phyloP scores from a whole-genome alignment of 2,329 filamentous ascomycete genomes.

The Eutypa lata region DNA sequence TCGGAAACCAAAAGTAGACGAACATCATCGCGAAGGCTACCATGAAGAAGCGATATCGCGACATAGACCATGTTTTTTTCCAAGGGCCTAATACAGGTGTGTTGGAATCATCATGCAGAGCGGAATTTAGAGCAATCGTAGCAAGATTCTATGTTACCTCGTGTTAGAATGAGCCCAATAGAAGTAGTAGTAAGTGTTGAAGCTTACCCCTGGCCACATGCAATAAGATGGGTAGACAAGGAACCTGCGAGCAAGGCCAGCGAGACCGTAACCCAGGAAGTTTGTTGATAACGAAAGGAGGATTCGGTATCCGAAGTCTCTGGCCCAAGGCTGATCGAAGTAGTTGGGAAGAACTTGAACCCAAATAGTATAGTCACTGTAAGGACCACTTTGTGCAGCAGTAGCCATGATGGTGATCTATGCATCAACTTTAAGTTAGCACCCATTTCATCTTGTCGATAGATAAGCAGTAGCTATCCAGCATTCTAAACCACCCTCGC shows the following conservation, averaged over 20 bases:
- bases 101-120: slow-evolving; percentile 44
- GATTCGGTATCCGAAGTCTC: slow-evolving; percentile 47
- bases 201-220: slow-evolving; percentile 38
- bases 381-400: slow-evolving; percentile 44
- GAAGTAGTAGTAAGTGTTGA: too few species aligned
- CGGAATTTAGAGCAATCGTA: slow-evolving; percentile 44
- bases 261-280: slow-evolving; percentile 54
- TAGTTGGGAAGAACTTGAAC: slow-evolving; percentile 46
- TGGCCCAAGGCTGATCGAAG: slow-evolving; percentile 49
- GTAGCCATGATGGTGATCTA: slow-evolving; percentile 59
- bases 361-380: slow-evolving; percentile 49
- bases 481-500: too few species aligned
- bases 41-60: slow-evolving; percentile 44
- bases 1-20: slow-evolving; percentile 49
- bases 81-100: slow-evolving; percentile 35
- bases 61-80: slow-evolving; percentile 36
- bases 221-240: slow-evolving; percentile 49
- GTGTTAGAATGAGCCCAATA: too few species aligned
- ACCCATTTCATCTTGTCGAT: too few species aligned
- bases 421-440: too few species aligned
- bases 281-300: slow-evolving; percentile 48
- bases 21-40: slow-evolving; percentile 44
- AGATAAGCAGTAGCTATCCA: too few species aligned
- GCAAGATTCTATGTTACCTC: slow-evolving; percentile 32
- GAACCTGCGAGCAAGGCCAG: slow-evolving; percentile 44